Evolutionary conservation across 495 filamentous ascomycete genomes (phyloP).

Genomic region (Sporormia fimetaria): DNA sequence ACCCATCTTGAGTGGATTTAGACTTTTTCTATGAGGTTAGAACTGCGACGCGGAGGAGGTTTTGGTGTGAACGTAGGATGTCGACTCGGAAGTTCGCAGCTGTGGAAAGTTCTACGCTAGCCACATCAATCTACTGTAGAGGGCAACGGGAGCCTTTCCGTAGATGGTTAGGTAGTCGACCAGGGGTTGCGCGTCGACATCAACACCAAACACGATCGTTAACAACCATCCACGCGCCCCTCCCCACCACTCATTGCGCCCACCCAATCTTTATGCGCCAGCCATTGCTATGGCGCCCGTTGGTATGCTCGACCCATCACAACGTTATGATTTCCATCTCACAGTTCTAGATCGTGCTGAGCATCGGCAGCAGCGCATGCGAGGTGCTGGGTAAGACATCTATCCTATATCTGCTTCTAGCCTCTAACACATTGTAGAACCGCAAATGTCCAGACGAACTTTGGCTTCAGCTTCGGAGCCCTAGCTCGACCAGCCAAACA

Average conservation of each 20-base stretch:
- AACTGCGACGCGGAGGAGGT: neutral
- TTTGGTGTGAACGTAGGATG: neutral
- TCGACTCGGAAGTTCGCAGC: neutral
- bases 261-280: conserved; percentile 1
- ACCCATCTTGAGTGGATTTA: conserved; percentile 9
- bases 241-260: too few relatives aligned
- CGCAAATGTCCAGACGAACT: conserved; percentile 5
- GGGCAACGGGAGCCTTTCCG: neutral
- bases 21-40: too few relatives aligned
- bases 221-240: neutral
- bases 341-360: conserved; percentile 7
- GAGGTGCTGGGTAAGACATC: conserved; percentile 14
- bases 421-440: conserved; percentile 2
- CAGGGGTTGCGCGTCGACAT: neutral
- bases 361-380: conserved; percentile 16
- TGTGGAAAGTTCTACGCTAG: conserved; percentile 2
- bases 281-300: neutral
- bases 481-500: neutral
- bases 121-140: too few relatives aligned
- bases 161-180: neutral
- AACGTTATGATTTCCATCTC: conserved; percentile 1
- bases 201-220: neutral
- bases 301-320: neutral
- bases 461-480: conserved; percentile 14
- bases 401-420: neutral